Evolutionary conservation across 768 basidiomycete species (phyloP).

Genomic region (Phaffia australis): DNA sequence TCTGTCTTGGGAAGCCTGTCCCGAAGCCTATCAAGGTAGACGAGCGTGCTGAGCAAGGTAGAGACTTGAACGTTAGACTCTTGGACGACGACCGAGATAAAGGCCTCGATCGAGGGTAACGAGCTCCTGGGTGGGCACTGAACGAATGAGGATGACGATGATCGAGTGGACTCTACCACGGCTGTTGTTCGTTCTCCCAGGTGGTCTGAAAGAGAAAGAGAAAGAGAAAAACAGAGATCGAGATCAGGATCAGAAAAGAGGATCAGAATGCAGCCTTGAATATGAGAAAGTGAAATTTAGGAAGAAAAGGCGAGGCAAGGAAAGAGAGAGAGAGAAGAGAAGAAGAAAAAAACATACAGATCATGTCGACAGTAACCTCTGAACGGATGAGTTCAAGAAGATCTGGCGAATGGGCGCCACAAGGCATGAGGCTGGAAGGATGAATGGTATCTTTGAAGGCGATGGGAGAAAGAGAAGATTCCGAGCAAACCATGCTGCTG

Average conservation of each 20-base stretch:
- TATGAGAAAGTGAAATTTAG: neutral
- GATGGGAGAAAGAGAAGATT: neutral
- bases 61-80: constrained; percentile 63
- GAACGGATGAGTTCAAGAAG: constrained; percentile 67
- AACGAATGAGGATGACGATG: constrained; percentile 44
- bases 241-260: neutral
- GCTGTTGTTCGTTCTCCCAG: constrained; percentile 66
- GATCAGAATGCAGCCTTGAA: neutral
- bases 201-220: constrained; percentile 41
- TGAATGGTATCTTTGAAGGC: constrained; percentile 29
- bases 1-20: constrained; percentile 69
- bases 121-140: constrained; percentile 47
- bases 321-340: neutral
- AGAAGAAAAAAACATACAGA: constrained; percentile 41
- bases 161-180: constrained; percentile 51
- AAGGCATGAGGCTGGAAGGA: constrained; percentile 71
- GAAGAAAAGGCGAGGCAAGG: neutral
- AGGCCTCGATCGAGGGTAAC: constrained; percentile 63
- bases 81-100: constrained; percentile 68
- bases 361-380: constrained; percentile 72
- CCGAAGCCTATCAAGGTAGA: constrained; percentile 65
- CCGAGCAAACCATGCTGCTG: too few species aligned
- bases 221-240: neutral
- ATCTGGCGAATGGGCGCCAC: constrained; percentile 62
- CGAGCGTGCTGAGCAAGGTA: constrained; percentile 57